These are phyloP conservation scores for Apiosordaria backusii DNA, from an alignment of 495 filamentous ascomycete species.

Conservation along the genomic window DNA sequence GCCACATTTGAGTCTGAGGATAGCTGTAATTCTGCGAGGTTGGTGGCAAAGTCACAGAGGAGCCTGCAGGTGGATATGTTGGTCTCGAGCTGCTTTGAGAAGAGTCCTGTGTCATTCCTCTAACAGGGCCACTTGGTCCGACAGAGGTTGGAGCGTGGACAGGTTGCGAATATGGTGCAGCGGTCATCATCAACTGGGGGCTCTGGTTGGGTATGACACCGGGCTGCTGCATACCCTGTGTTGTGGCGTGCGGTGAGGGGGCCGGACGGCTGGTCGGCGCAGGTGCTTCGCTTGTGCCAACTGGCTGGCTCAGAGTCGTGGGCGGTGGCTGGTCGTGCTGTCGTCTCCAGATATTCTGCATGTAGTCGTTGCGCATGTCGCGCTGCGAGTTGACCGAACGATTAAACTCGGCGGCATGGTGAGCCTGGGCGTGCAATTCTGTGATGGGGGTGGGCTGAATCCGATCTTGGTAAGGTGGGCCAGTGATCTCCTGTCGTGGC, in stretches of 20 bases:
- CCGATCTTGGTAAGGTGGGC: constrained; percentile 83
- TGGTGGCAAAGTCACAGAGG: constrained; percentile 37
- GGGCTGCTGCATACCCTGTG: constrained; percentile 40
- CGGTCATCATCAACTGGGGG: constrained; percentile 57
- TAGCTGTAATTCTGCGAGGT: constrained; percentile 49
- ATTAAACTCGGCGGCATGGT: constrained; percentile 87
- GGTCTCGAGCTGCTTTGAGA: constrained; percentile 47
- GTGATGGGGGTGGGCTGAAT: constrained; percentile 70
- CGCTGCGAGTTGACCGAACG: constrained; percentile 73
- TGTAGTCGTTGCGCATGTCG: constrained; percentile 66
- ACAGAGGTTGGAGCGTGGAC: constrained; percentile 51
- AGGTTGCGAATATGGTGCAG: constrained; percentile 48
- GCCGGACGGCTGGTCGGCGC: constrained; percentile 47
- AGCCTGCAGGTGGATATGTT: constrained; percentile 32
- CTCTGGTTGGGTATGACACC: constrained; percentile 47
- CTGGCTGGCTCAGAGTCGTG: constrained; percentile 46
- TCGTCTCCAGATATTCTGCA: constrained; percentile 72
- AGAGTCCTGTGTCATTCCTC: constrained; percentile 48
- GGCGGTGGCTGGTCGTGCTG: constrained; percentile 69
- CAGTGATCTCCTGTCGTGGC: constrained; percentile 83
- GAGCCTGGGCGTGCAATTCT: constrained; percentile 86
- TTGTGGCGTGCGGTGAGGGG: constrained; percentile 47
- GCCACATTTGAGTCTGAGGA: constrained; percentile 48
- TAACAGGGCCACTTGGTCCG: constrained; percentile 46
- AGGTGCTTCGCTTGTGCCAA: constrained; percentile 40